A percentile compares a stretch with the other conserved stretches of the same genome.
phyloP scores from a whole-genome alignment of 1,284 basidiomycete genomes.

The Gymnopus androsaceus region DNA sequence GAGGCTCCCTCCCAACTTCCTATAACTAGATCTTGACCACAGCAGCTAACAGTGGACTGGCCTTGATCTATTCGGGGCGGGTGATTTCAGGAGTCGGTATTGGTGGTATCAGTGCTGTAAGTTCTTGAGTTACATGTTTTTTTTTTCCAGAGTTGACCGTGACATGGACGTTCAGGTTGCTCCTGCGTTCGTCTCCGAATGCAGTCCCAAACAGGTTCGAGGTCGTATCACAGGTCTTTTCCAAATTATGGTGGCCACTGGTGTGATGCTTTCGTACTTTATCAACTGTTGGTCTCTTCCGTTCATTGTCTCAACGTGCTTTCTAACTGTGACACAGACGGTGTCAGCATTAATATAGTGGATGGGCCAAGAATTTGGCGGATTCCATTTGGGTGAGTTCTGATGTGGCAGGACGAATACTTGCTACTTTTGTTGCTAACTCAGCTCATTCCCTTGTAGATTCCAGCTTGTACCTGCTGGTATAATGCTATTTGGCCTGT shows the following conservation, averaged over 20 bases:
- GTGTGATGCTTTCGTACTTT: constrained; percentile 59
- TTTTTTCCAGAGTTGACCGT: background rate
- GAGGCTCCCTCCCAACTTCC: background rate
- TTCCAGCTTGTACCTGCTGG: constrained; percentile 68
- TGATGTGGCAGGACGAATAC: too few relatives aligned
- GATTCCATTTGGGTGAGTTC: constrained; percentile 62
- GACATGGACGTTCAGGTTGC: constrained; percentile 41
- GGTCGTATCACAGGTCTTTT: constrained; percentile 76
- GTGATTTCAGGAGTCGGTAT: constrained; percentile 70
- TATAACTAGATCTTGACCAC: constrained; percentile 51
- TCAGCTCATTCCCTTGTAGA: too few relatives aligned
- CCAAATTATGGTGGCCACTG: constrained; percentile 76
- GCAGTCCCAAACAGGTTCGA: constrained; percentile 73
- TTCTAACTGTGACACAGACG: too few relatives aligned
- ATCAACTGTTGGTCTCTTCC: constrained; percentile 47
- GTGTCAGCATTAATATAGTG: constrained; percentile 47
- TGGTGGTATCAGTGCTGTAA: constrained; percentile 55
- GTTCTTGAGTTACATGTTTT: background rate
- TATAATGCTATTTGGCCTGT: constrained; percentile 59
- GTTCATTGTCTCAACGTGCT: background rate
- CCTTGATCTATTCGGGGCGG: constrained; percentile 73
- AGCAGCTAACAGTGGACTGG: constrained; percentile 60
- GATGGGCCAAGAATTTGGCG: constrained; percentile 49
- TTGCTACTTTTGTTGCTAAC: too few relatives aligned
- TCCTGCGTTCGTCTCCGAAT: constrained; percentile 79